Evolutionary conservation across 78 protist species (phyloP).

Genomic region (Paratrimastix pyriformis): DNA sequence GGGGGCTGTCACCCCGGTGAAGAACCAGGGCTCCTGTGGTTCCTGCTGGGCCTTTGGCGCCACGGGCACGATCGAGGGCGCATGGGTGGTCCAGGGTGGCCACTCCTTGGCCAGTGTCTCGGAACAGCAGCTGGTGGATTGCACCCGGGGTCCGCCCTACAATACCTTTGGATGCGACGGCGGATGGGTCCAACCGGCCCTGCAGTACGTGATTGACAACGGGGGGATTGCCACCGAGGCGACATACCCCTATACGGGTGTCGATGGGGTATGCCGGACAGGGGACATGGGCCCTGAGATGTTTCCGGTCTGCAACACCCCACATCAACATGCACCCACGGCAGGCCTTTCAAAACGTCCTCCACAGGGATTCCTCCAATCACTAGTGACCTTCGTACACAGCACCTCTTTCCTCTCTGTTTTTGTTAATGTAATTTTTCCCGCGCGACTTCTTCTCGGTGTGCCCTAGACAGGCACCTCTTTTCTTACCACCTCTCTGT

Average conservation of each 20-base stretch:
- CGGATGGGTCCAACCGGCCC: slow-evolving; percentile 40
- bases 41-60: slow-evolving; percentile 62
- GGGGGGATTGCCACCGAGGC: slow-evolving; percentile 49
- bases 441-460: too few relatives aligned
- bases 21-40: slow-evolving; percentile 58
- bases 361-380: too few relatives aligned
- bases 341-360: too few relatives aligned
- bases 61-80: slow-evolving; percentile 48
- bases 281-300: too few relatives aligned
- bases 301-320: too few relatives aligned
- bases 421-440: too few relatives aligned
- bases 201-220: slow-evolving; percentile 30
- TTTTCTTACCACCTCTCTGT: too few relatives aligned
- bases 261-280: slow-evolving; percentile 45
- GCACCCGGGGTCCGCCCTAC: slow-evolving; percentile 15
- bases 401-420: too few relatives aligned
- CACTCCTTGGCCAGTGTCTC: neutral
- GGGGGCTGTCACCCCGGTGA: slow-evolving; percentile 51
- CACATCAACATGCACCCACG: too few relatives aligned
- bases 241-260: slow-evolving; percentile 56
- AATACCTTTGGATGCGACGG: slow-evolving; percentile 70
- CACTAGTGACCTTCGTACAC: too few relatives aligned
- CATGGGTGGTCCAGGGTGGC: too few relatives aligned
- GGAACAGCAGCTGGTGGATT: slow-evolving; percentile 56
- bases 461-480: too few relatives aligned